A percentile compares a stretch with the other conserved stretches of the same genome.
These are phyloP conservation scores for Mimosa pudica DNA, from an alignment of 306 rosid genomes.

Conservation along the genomic window DNA sequence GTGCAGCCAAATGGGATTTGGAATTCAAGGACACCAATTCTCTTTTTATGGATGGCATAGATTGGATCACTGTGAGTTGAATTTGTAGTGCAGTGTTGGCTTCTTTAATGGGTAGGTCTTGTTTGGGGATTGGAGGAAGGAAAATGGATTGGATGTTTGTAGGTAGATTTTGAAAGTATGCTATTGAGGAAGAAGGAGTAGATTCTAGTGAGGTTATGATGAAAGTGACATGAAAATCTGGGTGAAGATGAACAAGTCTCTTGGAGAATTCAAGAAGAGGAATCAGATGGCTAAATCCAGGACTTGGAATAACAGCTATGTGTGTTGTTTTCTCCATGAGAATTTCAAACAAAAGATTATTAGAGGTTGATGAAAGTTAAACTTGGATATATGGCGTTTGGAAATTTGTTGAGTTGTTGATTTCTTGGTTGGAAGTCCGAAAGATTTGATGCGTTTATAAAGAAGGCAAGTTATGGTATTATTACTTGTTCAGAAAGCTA, in stretches of 20 bases:
- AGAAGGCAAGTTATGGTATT: background rate
- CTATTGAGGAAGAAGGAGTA: background rate
- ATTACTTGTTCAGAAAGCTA: background rate
- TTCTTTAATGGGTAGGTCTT: background rate
- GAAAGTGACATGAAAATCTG: slow-evolving; percentile 31
- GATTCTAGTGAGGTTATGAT: slow-evolving; percentile 33
- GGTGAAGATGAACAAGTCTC: slow-evolving; percentile 14
- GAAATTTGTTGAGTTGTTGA: background rate
- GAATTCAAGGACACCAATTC: slow-evolving; percentile 20
- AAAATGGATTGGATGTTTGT: slow-evolving; percentile 16
- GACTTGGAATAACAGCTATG: slow-evolving; percentile 31
- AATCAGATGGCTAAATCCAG: slow-evolving; percentile 28
- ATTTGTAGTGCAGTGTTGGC: background rate
- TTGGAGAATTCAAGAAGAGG: slow-evolving; percentile 40
- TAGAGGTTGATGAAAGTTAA: background rate
- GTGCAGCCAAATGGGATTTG: slow-evolving; percentile 15
- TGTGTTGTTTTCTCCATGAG: slow-evolving; percentile 28
- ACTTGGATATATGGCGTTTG: background rate
- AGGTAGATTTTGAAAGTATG: slow-evolving; percentile 31
- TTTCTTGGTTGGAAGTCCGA: background rate
- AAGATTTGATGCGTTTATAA: background rate
- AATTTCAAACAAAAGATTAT: background rate
- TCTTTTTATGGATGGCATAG: slow-evolving; percentile 17
- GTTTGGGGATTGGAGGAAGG: slow-evolving; percentile 19
- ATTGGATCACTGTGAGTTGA: slow-evolving; percentile 22